Conservation (phyloP, 2,329 filamentous ascomycete species). For the Ophiognomonia clavigignenti-juglandacearum region DNA sequence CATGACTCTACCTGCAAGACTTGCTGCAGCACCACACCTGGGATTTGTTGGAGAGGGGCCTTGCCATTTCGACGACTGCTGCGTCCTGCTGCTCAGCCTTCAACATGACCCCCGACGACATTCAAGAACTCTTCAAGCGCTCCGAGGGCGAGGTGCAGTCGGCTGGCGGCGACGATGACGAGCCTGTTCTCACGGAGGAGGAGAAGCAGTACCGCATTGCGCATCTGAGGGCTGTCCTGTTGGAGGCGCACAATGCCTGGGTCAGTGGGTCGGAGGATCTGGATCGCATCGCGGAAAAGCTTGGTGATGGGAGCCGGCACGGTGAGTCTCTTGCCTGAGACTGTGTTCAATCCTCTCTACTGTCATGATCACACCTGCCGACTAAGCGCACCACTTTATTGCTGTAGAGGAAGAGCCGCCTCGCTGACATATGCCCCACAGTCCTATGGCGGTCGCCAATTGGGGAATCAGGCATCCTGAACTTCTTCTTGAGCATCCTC, state of each 20-base stretch:
- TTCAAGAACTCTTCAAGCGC: conserved; percentile 31
- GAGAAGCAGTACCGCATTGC: conserved; percentile 18
- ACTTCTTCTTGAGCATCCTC: conserved; percentile 49
- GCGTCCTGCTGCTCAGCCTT: too few species aligned
- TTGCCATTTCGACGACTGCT: neutral
- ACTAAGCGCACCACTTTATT: too few species aligned
- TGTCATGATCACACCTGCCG: too few species aligned
- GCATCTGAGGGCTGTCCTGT: conserved; percentile 33
- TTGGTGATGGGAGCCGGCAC: conserved; percentile 52
- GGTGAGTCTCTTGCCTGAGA: conserved; percentile 44
- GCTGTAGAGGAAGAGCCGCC: neutral
- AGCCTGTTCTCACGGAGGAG: conserved; percentile 15
- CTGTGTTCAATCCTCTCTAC: too few species aligned
- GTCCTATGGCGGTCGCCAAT: conserved; percentile 52
- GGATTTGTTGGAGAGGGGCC: neutral
- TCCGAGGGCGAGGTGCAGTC: conserved; percentile 25
- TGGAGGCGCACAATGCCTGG: conserved; percentile 35
- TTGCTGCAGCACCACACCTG: neutral
- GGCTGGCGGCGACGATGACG: conserved; percentile 23
- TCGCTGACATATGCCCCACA: conserved; percentile 25
- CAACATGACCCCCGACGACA: conserved; percentile 31
- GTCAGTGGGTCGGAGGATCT: conserved; percentile 35
- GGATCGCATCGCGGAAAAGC: conserved; percentile 42
- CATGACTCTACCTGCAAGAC: conserved; percentile 5
- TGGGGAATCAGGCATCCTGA: conserved; percentile 53